Percentiles rank a stretch among this genome's conserved stretches.
phyloP scores from a whole-genome alignment of 2,329 filamentous ascomycete species.

The Dactylellina cionopaga region DNA sequence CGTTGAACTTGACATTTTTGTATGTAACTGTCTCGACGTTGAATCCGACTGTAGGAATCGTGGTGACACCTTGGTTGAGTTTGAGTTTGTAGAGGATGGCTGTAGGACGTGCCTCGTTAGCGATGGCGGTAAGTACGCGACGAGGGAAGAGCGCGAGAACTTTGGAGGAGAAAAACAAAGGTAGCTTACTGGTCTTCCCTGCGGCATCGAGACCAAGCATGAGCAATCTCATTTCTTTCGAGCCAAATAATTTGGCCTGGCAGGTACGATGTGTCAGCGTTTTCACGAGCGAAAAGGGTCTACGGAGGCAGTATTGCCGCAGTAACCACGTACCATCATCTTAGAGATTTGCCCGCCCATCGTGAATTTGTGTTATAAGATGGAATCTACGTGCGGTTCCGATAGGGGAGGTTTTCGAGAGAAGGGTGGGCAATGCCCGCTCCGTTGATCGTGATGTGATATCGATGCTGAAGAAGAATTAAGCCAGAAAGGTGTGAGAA shows the following conservation, averaged over 20 bases:
- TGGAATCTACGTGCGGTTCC: neutral
- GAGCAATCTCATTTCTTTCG: slow-evolving; percentile 97
- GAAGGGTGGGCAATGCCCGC: neutral
- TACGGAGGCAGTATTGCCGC: neutral
- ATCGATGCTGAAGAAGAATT: slow-evolving; percentile 10
- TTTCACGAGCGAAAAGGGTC: neutral
- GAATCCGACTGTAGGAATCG: slow-evolving; percentile 98
- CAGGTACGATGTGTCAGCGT: neutral
- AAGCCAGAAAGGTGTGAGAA: slow-evolving; percentile 4
- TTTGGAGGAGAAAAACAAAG: neutral
- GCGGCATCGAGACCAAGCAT: slow-evolving; percentile 98
- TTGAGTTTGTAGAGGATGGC: slow-evolving; percentile 98
- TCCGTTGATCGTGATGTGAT: neutral
- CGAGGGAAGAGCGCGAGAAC: slow-evolving; percentile 23
- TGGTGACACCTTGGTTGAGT: slow-evolving; percentile 96
- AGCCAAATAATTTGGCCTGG: slow-evolving; percentile 93
- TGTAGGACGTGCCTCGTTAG: slow-evolving; percentile 54
- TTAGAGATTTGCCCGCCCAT: slow-evolving; percentile 50
- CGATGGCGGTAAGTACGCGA: slow-evolving; percentile 2
- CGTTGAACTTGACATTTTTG: slow-evolving; percentile 99
- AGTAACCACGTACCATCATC: slow-evolving; percentile 30
- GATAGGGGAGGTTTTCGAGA: neutral
- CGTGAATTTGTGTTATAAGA: slow-evolving; percentile 4
- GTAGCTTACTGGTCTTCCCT: slow-evolving; percentile 82
- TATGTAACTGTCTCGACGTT: slow-evolving; percentile 99